Evolutionary conservation across 768 basidiomycete species (phyloP).

Genomic region (Cantharellus anzutake): DNA sequence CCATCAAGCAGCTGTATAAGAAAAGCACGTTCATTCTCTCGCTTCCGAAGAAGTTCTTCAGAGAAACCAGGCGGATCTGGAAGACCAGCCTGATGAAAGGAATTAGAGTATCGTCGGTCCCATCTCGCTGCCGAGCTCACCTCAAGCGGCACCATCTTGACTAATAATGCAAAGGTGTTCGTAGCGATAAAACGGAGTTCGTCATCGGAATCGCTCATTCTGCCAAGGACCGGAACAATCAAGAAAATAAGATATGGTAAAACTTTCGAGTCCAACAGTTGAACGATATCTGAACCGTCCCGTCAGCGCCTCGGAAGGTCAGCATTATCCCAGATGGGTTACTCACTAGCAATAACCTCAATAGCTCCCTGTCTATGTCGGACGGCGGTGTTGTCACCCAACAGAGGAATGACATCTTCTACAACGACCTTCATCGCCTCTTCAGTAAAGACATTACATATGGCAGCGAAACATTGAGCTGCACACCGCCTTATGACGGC

Average conservation of each 20-base stretch:
- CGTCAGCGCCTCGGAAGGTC: neutral
- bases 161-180: slow-evolving; percentile 90
- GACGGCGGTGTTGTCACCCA: slow-evolving; percentile 58
- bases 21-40: slow-evolving; percentile 79
- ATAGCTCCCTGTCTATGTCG: slow-evolving; percentile 75
- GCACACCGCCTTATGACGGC: slow-evolving; percentile 81
- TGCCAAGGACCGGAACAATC: slow-evolving; percentile 85
- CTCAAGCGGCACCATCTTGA: slow-evolving; percentile 98
- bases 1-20: slow-evolving; percentile 88
- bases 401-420: slow-evolving; percentile 57
- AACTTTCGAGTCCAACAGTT: slow-evolving; percentile 80
- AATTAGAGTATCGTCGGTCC: neutral
- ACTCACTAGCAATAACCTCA: slow-evolving; percentile 81
- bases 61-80: slow-evolving; percentile 92
- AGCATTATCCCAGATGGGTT: neutral
- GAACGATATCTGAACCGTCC: slow-evolving; percentile 54
- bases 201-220: slow-evolving; percentile 92
- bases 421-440: slow-evolving; percentile 85
- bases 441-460: slow-evolving; percentile 70
- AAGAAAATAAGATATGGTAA: slow-evolving; percentile 94
- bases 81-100: slow-evolving; percentile 54
- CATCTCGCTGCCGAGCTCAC: slow-evolving; percentile 22
- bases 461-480: slow-evolving; percentile 68
- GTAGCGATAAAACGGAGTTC: slow-evolving; percentile 85
- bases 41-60: slow-evolving; percentile 63